Evolutionary conservation across 768 basidiomycete species (phyloP).

Genomic region (Suillus brevipes): DNA sequence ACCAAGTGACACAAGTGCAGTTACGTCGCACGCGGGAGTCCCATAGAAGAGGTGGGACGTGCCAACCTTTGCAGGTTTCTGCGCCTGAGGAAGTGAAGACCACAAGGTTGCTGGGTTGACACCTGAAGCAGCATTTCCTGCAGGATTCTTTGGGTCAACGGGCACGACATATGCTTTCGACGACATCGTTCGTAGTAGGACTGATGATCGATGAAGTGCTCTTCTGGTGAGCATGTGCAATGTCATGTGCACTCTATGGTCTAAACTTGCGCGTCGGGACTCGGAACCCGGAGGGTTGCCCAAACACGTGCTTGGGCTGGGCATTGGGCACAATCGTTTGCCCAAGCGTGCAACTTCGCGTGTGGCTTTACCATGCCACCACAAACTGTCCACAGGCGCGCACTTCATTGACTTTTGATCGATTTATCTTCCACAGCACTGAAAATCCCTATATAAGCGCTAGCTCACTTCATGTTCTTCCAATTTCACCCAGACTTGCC

Average conservation of each 20-base stretch:
- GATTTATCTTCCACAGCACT: neutral
- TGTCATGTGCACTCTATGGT: slow-evolving; percentile 19
- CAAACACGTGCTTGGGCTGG: neutral
- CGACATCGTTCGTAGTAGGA: slow-evolving; percentile 45
- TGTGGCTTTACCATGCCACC: neutral
- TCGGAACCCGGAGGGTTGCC: neutral
- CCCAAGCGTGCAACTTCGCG: neutral
- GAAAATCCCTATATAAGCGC: neutral
- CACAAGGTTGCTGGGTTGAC: slow-evolving; percentile 54
- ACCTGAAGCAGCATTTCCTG: slow-evolving; percentile 31
- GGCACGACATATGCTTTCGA: slow-evolving; percentile 59
- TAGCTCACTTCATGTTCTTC: neutral
- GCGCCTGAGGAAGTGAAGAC: slow-evolving; percentile 46
- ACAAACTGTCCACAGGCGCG: neutral
- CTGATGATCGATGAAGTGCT: slow-evolving; percentile 21
- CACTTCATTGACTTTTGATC: neutral
- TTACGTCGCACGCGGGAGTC: slow-evolving; percentile 44
- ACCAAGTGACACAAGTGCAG: slow-evolving; percentile 60
- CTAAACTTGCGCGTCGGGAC: slow-evolving; percentile 3
- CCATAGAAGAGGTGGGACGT: slow-evolving; percentile 68
- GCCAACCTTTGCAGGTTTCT: slow-evolving; percentile 59
- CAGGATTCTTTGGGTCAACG: slow-evolving; percentile 47
- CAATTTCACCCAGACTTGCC: neutral
- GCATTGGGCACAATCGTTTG: too few species aligned
- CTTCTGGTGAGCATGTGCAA: slow-evolving; percentile 19